A percentile compares a stretch with the other conserved stretches of the same genome.
Conservation (phyloP, 192 early-diverging fungal species). For the Podila horticola region DNA sequence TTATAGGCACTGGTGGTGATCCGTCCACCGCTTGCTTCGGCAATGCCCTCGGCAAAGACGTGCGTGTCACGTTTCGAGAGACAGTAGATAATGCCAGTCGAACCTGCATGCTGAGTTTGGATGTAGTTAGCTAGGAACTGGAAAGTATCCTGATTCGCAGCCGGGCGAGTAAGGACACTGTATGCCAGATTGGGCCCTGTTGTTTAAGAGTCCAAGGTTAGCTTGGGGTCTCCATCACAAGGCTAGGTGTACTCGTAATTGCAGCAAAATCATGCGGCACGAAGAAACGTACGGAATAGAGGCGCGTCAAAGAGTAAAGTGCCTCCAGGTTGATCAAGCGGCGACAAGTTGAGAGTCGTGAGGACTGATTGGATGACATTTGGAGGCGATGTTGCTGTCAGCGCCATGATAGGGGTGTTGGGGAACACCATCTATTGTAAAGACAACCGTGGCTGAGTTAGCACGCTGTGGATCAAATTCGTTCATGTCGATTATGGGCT, state of each 20-base stretch:
- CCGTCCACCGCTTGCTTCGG: conserved; percentile 52
- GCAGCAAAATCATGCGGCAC: too few species aligned
- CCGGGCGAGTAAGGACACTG: conserved; percentile 63
- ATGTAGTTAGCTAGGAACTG: conserved; percentile 69
- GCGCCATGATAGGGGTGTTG: conserved; percentile 87
- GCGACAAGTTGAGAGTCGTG: conserved; percentile 24
- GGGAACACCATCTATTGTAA: conserved; percentile 64
- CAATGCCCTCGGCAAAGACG: conserved; percentile 59
- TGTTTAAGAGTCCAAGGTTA: not conserved
- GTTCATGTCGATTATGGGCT: not conserved
- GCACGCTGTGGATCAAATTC: not conserved
- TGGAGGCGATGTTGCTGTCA: conserved; percentile 86
- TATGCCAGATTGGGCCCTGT: conserved; percentile 68
- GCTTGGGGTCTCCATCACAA: too few species aligned
- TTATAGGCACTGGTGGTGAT: conserved; percentile 71
- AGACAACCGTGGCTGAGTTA: too few species aligned
- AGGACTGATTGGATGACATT: conserved; percentile 40
- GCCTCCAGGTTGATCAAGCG: conserved; percentile 38
- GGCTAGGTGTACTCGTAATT: too few species aligned
- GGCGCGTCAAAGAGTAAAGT: conserved; percentile 69
- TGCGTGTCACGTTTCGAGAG: conserved; percentile 72
- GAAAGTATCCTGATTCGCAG: conserved; percentile 49
- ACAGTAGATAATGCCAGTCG: conserved; percentile 78
- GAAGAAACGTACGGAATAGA: conserved; percentile 56
- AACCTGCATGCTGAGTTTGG: conserved; percentile 47